These are phyloP conservation scores for Talaromyces nanjingensis DNA, from an alignment of 495 filamentous ascomycete species.

Conservation along the genomic window DNA sequence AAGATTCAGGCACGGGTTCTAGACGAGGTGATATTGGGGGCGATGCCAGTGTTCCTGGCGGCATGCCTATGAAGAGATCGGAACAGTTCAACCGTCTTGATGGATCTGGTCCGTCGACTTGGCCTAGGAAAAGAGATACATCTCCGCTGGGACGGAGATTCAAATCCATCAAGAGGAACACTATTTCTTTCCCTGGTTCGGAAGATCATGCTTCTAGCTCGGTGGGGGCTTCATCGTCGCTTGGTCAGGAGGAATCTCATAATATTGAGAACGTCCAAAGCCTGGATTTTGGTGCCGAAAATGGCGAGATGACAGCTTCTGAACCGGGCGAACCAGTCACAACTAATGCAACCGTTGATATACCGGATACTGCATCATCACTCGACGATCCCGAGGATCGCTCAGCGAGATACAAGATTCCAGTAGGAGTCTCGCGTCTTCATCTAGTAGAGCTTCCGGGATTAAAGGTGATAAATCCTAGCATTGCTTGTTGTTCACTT, in stretches of 20 bases:
- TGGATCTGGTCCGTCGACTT: slow-evolving; percentile 1
- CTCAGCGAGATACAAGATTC: slow-evolving; percentile 34
- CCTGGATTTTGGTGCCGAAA: neutral
- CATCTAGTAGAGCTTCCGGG: slow-evolving; percentile 51
- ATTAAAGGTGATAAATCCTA: slow-evolving; percentile 28
- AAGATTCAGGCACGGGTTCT: neutral
- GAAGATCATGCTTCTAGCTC: neutral
- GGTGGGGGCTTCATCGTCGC: neutral
- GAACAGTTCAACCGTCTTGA: neutral
- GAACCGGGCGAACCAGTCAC: neutral
- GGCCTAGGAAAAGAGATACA: slow-evolving; percentile 2
- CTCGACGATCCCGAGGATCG: slow-evolving; percentile 11
- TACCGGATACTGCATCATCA: slow-evolving; percentile 7
- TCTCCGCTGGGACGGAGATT: neutral
- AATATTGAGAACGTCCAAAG: neutral
- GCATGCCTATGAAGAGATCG: slow-evolving; percentile 1
- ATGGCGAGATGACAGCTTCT: neutral
- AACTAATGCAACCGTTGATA: neutral
- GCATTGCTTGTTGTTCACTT: slow-evolving; percentile 18
- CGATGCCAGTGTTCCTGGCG: neutral
- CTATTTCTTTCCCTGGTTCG: slow-evolving; percentile 2
- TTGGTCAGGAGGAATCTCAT: neutral
- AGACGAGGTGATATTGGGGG: neutral
- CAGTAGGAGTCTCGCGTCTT: slow-evolving; percentile 71
- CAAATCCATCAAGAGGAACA: neutral